Evolutionary conservation across 23 red algal species (phyloP).

Genomic region (Gracilaria vermiculophylla): DNA sequence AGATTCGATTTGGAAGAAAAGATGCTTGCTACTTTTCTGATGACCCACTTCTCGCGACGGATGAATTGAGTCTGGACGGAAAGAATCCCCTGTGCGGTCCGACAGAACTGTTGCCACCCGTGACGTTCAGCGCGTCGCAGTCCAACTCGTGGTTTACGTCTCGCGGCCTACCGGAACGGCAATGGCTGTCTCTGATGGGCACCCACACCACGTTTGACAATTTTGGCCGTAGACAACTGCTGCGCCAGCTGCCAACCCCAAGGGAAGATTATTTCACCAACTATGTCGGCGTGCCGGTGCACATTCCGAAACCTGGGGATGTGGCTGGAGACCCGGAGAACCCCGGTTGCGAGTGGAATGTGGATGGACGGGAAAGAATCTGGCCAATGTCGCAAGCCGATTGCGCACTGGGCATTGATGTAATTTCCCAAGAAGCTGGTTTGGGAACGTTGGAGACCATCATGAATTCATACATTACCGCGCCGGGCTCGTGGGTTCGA

Average conservation of each 20-base stretch:
- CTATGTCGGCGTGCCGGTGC: slow-evolving; percentile 1
- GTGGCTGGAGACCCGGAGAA: not conserved
- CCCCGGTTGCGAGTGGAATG: not conserved
- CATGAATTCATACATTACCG: not conserved
- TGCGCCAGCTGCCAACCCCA: not conserved
- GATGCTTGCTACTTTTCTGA: not conserved
- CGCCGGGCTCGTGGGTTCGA: not conserved
- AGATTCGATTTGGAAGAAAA: not conserved
- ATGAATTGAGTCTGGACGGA: not conserved
- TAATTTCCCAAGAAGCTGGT: not conserved
- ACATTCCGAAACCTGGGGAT: not conserved
- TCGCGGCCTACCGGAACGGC: not conserved
- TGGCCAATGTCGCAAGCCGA: slow-evolving; percentile 12
- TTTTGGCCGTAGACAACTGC: not conserved
- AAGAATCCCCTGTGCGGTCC: not conserved
- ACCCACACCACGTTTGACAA: slow-evolving; percentile 1
- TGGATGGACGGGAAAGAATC: not conserved
- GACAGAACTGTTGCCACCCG: not conserved
- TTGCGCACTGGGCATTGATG: slow-evolving; percentile 9
- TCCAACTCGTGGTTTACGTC: not conserved
- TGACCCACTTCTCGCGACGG: not conserved
- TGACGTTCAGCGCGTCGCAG: not conserved
- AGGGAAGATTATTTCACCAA: not conserved
- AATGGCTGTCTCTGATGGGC: not conserved
- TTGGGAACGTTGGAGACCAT: not conserved